Conservation (phyloP, 1,284 basidiomycete genomes). For the Phellopilus nigrolimitatus region DNA sequence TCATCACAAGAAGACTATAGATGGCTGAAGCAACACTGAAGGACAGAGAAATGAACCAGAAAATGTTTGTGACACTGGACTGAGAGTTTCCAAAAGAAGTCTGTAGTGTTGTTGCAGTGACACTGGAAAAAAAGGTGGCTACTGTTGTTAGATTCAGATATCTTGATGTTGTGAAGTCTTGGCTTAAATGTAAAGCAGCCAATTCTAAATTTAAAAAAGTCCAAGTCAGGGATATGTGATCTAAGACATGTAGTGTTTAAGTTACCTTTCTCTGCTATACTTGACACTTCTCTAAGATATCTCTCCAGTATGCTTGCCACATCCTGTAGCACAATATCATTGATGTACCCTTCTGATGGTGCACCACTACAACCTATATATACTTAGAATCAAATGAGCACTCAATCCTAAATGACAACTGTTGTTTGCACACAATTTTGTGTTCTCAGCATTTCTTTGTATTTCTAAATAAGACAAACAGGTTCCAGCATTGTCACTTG, state of each 20-base stretch:
- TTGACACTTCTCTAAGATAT: background rate
- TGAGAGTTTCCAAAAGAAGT: background rate
- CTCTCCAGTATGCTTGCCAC: too few relatives aligned
- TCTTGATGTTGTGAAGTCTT: background rate
- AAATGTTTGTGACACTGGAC: background rate
- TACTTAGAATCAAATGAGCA: too few relatives aligned
- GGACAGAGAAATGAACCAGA: conserved; percentile 10
- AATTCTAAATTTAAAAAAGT: too few relatives aligned
- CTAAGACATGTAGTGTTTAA: background rate
- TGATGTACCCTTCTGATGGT: too few relatives aligned
- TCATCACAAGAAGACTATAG: conserved; percentile 12
- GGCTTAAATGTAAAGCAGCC: background rate
- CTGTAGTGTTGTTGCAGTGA: conserved; percentile 14
- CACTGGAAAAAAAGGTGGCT: conserved; percentile 12
- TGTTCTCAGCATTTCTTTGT: too few relatives aligned
- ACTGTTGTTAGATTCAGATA: conserved; percentile 11
- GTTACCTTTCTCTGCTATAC: conserved; percentile 6
- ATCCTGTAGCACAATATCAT: too few relatives aligned
- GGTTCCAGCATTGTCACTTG: too few relatives aligned
- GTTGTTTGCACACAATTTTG: too few relatives aligned
- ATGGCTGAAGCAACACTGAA: conserved; percentile 14
- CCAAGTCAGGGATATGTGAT: background rate
- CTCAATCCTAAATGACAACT: too few relatives aligned
- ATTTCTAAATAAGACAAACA: too few relatives aligned
- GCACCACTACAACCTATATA: too few relatives aligned